Conservation (phyloP, 148 eudicot species). For the Spergularia bocconei region DNA sequence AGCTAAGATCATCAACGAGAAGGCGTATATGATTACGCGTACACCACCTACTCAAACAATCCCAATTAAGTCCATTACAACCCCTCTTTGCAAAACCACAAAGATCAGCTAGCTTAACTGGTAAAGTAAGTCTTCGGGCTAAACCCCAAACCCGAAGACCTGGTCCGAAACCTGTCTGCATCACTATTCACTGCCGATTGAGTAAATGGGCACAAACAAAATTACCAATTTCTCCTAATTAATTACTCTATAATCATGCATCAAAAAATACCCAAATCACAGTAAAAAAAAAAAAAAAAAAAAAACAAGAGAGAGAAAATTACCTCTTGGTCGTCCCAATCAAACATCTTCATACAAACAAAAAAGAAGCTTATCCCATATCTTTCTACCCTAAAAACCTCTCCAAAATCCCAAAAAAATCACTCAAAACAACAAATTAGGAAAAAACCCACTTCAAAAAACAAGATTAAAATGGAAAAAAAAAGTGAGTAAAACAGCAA, state of each 20-base stretch:
- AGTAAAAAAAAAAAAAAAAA: not conserved
- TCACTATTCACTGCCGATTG: not conserved
- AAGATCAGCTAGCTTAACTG: not conserved
- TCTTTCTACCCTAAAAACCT: constrained; percentile 9
- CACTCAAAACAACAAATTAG: not conserved
- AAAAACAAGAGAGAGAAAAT: not conserved
- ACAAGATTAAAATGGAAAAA: not conserved
- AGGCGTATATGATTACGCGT: too few relatives aligned
- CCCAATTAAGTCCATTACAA: too few relatives aligned
- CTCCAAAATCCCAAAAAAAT: not conserved
- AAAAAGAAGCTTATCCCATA: constrained; percentile 26
- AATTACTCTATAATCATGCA: not conserved
- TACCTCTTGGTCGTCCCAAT: constrained; percentile 90
- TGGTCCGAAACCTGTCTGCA: not conserved
- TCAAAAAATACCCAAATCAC: not conserved
- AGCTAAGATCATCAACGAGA: too few relatives aligned
- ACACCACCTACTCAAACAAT: too few relatives aligned
- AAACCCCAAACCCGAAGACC: not conserved
- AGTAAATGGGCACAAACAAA: not conserved
- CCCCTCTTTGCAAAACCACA: too few relatives aligned
- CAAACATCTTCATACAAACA: constrained; percentile 56
- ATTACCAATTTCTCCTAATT: not conserved
- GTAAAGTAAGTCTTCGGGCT: not conserved
- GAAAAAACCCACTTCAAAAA: not conserved
- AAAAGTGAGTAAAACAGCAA: too few relatives aligned